Percentiles rank a stretch among this genome's conserved stretches.
These are phyloP conservation scores for Eruca vesicaria DNA, from an alignment of 441 rosid genomes.

Conservation along the genomic window DNA sequence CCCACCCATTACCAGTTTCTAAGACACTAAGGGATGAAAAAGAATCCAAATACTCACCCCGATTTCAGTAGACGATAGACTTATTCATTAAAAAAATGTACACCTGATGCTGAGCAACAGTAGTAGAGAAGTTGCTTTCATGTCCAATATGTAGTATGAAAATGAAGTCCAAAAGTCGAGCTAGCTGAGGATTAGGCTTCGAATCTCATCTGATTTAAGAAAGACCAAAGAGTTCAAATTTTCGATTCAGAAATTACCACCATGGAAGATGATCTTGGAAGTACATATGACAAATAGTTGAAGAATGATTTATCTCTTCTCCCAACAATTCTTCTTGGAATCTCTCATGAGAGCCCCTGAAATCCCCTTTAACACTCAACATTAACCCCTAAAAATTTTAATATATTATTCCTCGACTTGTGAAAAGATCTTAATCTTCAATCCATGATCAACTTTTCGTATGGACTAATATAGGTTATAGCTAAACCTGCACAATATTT, in stretches of 20 bases:
- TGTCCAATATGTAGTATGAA: too few relatives aligned
- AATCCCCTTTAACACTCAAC: constrained; percentile 47
- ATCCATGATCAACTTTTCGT: constrained; percentile 19
- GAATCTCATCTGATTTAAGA: constrained; percentile 35
- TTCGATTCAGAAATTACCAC: neutral
- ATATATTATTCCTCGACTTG: neutral
- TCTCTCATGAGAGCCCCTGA: constrained; percentile 65
- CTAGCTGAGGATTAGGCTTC: constrained; percentile 42
- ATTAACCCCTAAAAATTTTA: neutral
- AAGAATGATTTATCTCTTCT: constrained; percentile 49
- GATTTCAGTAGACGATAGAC: too few relatives aligned
- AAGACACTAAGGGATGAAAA: too few relatives aligned
- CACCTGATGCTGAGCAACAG: neutral
- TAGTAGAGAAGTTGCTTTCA: constrained; percentile 56
- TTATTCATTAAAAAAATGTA: too few relatives aligned
- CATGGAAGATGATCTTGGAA: neutral
- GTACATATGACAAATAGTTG: constrained; percentile 25
- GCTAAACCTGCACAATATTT: neutral
- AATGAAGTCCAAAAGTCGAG: too few relatives aligned
- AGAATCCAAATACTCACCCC: too few relatives aligned
- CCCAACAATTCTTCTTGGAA: constrained; percentile 51
- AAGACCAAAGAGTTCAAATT: neutral
- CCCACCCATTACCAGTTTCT: neutral
- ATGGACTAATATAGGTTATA: neutral
- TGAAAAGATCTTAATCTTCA: neutral